Base-by-base conservation (phyloP, 2,329 filamentous ascomycete genomes). In the Pseudogymnoascus sp. region DNA sequence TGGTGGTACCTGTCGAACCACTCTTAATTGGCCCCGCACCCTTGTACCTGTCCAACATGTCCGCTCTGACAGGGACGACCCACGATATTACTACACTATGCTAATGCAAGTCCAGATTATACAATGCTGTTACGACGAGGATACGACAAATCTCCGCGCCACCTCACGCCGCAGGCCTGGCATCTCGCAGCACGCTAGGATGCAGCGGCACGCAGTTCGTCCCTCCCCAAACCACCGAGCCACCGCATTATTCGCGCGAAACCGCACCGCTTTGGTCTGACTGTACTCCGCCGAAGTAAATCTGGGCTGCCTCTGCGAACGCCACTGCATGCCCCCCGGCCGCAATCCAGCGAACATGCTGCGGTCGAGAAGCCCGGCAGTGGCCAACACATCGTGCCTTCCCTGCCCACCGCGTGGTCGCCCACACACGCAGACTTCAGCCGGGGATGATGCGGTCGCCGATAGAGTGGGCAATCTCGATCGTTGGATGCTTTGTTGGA, bases 31-130 rank as follows among this genome's bases (percentile, higher is more conserved):
- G 50, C 50, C 50, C 50, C 50, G 10, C 50, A 56, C 28, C 50
- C 50, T 56, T 56, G 50, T 56, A 31, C 28, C 50, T 56, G 26
- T 56, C 50, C 11, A 12, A 33, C 50, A 5, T 19, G 28, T 56
- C 50, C 28, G 50, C 50, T 5, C n/a, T 56, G 50, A 33, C 26
- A 33, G 26, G 50, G 50, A 56, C 50, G 14, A 56, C 50, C 50
- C n/a, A 56, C 50, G 28, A 56, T 56, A 56, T 56, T 56, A 56
- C 50, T 56, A 56, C 50, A 56, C 10, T 56, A 33, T 56, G 50
- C 50, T 56, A 56, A 56, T 56, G 50, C 50, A 33, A 56, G 50
- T 56, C 50, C 5, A 56, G 50, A 56, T 56, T 56, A 56, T 56
- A 16, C 50, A 19, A 12, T 11, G 50, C 28, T 33, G n/a, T 4